Conservation (phyloP, 257 asterid genomes). For the Ligustrum vulgare region DNA sequence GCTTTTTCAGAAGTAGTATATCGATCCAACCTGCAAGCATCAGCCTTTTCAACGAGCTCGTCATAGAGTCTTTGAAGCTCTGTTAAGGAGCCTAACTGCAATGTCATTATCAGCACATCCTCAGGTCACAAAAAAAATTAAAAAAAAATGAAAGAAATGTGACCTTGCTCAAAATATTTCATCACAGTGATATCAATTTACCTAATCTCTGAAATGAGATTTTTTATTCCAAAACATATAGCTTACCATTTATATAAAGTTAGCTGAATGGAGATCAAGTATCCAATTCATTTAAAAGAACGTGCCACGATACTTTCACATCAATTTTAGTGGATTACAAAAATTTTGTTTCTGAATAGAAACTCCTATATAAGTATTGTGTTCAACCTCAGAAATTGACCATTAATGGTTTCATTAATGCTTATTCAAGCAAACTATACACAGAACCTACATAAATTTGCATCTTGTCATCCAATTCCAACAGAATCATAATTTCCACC, state of each 20-base stretch:
- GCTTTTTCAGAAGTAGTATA: slow-evolving; percentile 43
- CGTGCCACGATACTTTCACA: neutral
- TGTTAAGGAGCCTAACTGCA: slow-evolving; percentile 50
- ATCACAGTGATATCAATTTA: neutral
- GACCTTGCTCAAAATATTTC: neutral
- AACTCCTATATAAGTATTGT: neutral
- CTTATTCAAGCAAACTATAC: slow-evolving; percentile 6
- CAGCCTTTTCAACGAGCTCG: slow-evolving; percentile 42
- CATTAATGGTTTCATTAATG: neutral
- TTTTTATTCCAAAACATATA: neutral
- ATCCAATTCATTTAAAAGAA: slow-evolving; percentile 1
- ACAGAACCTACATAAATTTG: neutral
- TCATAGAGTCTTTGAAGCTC: slow-evolving; percentile 55
- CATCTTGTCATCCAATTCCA: neutral
- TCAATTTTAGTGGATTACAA: neutral
- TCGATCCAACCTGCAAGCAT: slow-evolving; percentile 45
- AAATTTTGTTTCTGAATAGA: neutral
- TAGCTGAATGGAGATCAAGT: neutral
- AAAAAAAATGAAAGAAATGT: neutral
- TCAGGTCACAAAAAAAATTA: neutral
- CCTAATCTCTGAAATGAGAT: neutral
- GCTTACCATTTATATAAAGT: neutral
- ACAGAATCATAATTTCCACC: neutral
- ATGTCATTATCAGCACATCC: slow-evolving; percentile 17
- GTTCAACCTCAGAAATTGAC: slow-evolving; percentile 4